Conservation (phyloP, 257 asterid genomes). For the Leonotis leonurus region DNA sequence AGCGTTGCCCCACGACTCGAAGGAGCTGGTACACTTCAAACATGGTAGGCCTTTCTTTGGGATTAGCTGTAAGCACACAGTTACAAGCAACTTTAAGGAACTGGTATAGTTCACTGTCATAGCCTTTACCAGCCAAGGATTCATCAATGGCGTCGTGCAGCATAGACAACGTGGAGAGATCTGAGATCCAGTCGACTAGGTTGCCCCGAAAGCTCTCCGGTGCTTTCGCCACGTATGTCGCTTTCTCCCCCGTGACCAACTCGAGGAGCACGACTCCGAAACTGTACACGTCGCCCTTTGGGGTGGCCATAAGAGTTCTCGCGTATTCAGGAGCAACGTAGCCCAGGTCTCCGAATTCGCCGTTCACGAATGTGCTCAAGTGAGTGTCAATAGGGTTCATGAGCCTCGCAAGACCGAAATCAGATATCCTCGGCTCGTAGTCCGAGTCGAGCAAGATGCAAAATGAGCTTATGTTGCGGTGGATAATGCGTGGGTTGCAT, state of each 20-base stretch:
- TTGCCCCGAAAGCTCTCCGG: constrained; percentile 76
- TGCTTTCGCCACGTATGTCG: constrained; percentile 49
- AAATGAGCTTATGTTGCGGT: constrained; percentile 57
- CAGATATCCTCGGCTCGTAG: constrained; percentile 64
- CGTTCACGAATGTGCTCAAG: constrained; percentile 83
- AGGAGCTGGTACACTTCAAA: constrained; percentile 79
- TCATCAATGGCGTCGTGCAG: constrained; percentile 67
- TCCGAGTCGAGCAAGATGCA: constrained; percentile 49
- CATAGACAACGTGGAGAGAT: constrained; percentile 49
- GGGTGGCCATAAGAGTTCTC: constrained; percentile 73
- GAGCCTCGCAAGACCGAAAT: constrained; percentile 83
- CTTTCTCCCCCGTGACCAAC: constrained; percentile 64
- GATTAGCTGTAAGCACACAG: constrained; percentile 49
- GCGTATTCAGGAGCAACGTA: constrained; percentile 85
- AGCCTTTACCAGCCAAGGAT: constrained; percentile 49
- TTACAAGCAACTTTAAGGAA: constrained; percentile 75
- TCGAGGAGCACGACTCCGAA: constrained; percentile 87
- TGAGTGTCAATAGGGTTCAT: constrained; percentile 91
- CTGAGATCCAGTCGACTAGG: constrained; percentile 71
- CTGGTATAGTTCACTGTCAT: constrained; percentile 65
- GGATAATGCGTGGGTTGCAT: constrained; percentile 68
- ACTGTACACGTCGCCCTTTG: constrained; percentile 88
- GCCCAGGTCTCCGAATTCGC: constrained; percentile 86
- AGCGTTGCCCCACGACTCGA: constrained; percentile 62
- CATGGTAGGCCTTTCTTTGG: constrained; percentile 84